phyloP scores from a whole-genome alignment of 371 early-diverging fungal species.

The Pancytospora philotis region DNA sequence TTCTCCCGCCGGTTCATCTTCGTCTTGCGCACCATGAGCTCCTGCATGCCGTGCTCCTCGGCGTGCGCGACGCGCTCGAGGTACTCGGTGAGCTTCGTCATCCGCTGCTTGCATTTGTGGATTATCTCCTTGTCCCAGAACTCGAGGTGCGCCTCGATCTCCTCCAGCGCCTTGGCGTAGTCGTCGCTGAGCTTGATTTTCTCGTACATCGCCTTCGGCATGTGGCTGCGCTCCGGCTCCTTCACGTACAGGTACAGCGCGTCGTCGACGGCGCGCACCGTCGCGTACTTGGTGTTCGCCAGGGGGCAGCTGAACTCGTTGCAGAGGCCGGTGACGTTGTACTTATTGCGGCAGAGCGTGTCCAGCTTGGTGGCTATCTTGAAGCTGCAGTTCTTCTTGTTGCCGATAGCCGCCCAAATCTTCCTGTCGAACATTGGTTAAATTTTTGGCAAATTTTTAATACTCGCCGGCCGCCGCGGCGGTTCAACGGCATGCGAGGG shows the following conservation, averaged over 20 bases:
- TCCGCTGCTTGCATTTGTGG: slow-evolving; percentile 91
- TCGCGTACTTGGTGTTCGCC: slow-evolving; percentile 92
- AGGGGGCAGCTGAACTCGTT: slow-evolving; percentile 87
- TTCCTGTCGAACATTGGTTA: slow-evolving; percentile 49
- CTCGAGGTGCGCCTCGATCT: slow-evolving; percentile 78
- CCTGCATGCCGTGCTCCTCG: slow-evolving; percentile 66
- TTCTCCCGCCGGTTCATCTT: slow-evolving; percentile 81
- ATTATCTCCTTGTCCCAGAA: slow-evolving; percentile 78
- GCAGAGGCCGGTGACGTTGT: slow-evolving; percentile 94
- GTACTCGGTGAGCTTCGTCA: slow-evolving; percentile 88
- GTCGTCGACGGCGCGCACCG: slow-evolving; percentile 78
- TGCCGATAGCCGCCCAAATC: slow-evolving; percentile 57
- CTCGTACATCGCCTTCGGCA: slow-evolving; percentile 87
- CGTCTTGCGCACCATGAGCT: slow-evolving; percentile 67
- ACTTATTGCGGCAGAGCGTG: slow-evolving; percentile 81
- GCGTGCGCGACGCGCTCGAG: slow-evolving; percentile 80
- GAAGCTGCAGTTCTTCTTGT: slow-evolving; percentile 47
- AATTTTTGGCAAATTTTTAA: slow-evolving; percentile 11
- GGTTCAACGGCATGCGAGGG: too few relatives aligned
- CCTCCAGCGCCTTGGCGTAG: slow-evolving; percentile 75
- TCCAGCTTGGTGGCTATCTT: slow-evolving; percentile 67
- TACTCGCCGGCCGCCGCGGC: too few relatives aligned
- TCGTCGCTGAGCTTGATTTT: slow-evolving; percentile 75
- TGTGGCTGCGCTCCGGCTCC: slow-evolving; percentile 87
- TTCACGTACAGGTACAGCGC: slow-evolving; percentile 64